These are phyloP conservation scores for Euptelea pleiosperma DNA, from an alignment of 164 flowering plant genomes.

Conservation along the genomic window DNA sequence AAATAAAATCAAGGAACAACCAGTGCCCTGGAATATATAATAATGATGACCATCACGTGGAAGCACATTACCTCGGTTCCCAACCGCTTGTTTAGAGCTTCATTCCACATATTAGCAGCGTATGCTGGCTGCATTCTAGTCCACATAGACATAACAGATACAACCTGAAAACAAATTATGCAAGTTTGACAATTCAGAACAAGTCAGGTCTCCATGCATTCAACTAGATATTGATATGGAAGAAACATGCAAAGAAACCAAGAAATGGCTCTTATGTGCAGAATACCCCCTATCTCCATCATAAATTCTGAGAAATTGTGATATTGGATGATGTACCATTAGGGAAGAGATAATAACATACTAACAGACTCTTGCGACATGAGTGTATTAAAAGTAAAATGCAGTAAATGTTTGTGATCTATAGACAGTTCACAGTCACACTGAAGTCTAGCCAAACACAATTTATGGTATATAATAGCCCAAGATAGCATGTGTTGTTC, in stretches of 20 bases:
- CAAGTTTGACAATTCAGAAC: background rate
- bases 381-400: too few species aligned
- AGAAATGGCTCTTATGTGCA: background rate
- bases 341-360: too few species aligned
- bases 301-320: background rate
- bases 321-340: background rate
- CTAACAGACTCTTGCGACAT: too few species aligned
- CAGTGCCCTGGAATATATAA: too few species aligned
- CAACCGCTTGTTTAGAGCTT: slow-evolving; percentile 91
- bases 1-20: too few species aligned
- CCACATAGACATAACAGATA: slow-evolving; percentile 99
- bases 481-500: too few species aligned
- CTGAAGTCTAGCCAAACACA: too few species aligned
- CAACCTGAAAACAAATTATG: slow-evolving; percentile 53
- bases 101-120: slow-evolving; percentile 99
- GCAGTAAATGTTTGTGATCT: too few species aligned
- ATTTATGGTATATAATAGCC: too few species aligned
- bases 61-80: slow-evolving; percentile 81
- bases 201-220: background rate
- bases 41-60: background rate
- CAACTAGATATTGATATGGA: background rate
- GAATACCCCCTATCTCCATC: background rate
- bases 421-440: too few species aligned
- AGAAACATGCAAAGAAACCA: background rate
- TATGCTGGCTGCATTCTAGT: slow-evolving; percentile 95